Conservation (phyloP, 306 rosid genomes). For the Medicago arabica region DNA sequence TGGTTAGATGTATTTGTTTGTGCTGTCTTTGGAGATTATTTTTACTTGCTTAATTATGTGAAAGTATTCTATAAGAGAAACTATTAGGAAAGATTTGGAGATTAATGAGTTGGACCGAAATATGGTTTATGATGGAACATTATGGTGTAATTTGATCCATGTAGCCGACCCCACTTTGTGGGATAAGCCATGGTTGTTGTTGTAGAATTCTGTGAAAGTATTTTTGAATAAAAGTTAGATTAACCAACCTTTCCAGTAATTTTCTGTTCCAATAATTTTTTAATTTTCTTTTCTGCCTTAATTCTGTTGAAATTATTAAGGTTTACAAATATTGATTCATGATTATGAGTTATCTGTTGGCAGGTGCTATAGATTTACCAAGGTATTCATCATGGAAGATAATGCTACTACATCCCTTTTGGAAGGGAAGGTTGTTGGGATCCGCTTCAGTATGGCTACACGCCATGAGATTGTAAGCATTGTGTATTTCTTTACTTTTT, state of each 20-base stretch:
- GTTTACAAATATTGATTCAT: slow-evolving; percentile 8
- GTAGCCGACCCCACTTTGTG: too few relatives aligned
- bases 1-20: background rate
- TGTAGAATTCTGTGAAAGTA: background rate
- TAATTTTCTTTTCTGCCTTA: background rate
- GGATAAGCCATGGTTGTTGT: too few relatives aligned
- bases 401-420: slow-evolving; percentile 48
- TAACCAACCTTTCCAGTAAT: background rate
- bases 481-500: slow-evolving; percentile 20
- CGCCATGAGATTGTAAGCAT: slow-evolving; percentile 76
- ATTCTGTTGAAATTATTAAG: slow-evolving; percentile 9
- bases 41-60: background rate
- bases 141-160: too few relatives aligned
- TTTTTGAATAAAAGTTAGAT: background rate
- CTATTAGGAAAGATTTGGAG: too few relatives aligned
- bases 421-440: slow-evolving; percentile 69
- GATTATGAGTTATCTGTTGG: slow-evolving; percentile 31
- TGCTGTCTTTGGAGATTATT: background rate
- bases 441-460: slow-evolving; percentile 74
- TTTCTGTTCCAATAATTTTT: slow-evolving; percentile 18
- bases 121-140: too few relatives aligned
- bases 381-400: slow-evolving; percentile 72
- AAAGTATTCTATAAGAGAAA: background rate
- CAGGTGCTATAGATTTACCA: slow-evolving; percentile 44
- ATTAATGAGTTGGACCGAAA: too few relatives aligned